Conservation (phyloP, 495 filamentous ascomycete genomes). For the Amphirosellinia nigrospora region DNA sequence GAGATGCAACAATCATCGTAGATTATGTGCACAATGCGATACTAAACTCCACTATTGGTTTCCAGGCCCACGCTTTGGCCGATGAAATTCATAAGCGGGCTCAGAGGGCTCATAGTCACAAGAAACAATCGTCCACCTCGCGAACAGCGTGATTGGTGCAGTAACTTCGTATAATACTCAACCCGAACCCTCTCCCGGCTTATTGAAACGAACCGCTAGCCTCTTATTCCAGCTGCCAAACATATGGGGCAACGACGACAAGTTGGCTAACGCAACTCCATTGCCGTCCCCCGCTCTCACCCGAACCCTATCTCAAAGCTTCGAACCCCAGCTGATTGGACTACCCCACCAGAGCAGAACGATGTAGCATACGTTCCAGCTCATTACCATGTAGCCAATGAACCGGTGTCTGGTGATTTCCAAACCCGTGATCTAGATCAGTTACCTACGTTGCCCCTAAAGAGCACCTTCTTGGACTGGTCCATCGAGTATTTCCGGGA, state of each 20-base stretch:
- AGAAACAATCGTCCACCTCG: slow-evolving; percentile 49
- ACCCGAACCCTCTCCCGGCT: slow-evolving; percentile 51
- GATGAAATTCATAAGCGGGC: slow-evolving; percentile 74
- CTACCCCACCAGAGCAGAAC: slow-evolving; percentile 74
- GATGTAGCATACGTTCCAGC: slow-evolving; percentile 71
- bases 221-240: slow-evolving; percentile 53
- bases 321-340: slow-evolving; percentile 68
- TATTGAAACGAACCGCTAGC: slow-evolving; percentile 61
- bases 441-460: slow-evolving; percentile 70
- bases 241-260: slow-evolving; percentile 61
- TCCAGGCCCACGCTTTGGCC: slow-evolving; percentile 71
- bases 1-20: slow-evolving; percentile 78
- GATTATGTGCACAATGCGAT: slow-evolving; percentile 83
- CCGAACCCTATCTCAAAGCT: slow-evolving; percentile 50
- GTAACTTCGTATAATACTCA: slow-evolving; percentile 47
- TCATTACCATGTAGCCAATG: slow-evolving; percentile 75
- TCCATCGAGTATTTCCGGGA: slow-evolving; percentile 98
- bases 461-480: slow-evolving; percentile 89
- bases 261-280: slow-evolving; percentile 36
- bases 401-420: slow-evolving; percentile 77
- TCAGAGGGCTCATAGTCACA: slow-evolving; percentile 54
- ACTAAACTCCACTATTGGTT: slow-evolving; percentile 75
- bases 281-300: slow-evolving; percentile 44
- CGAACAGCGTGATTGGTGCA: slow-evolving; percentile 46
- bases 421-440: slow-evolving; percentile 61